A percentile compares a stretch with the other conserved stretches of the same genome.
Conservation (phyloP, 805 yeast species). For the Crinitomyces ghanaensis region DNA sequence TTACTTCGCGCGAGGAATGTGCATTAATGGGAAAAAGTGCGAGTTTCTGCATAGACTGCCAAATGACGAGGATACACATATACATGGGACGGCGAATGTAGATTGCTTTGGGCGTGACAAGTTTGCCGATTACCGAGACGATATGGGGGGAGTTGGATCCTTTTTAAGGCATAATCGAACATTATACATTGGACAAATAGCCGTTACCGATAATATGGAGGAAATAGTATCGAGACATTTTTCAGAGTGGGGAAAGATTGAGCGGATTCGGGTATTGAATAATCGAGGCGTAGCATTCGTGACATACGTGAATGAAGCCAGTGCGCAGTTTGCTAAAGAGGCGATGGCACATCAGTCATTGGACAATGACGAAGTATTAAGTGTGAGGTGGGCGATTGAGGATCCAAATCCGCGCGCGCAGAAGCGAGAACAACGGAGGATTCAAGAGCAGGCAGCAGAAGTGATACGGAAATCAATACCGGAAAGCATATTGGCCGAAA, state of each 20-base stretch:
- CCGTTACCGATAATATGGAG: conserved; percentile 33
- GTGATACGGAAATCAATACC: conserved; percentile 34
- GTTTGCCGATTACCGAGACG: conserved; percentile 71
- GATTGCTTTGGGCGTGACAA: conserved; percentile 94
- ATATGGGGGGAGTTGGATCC: conserved; percentile 90
- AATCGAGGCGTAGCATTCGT: conserved; percentile 68
- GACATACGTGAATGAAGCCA: conserved; percentile 51
- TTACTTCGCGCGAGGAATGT: conserved; percentile 82
- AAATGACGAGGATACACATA: conserved; percentile 38
- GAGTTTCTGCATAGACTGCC: conserved; percentile 74
- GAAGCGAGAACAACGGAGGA: conserved; percentile 34
- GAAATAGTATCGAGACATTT: conserved; percentile 40
- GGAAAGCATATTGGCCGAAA: conserved; percentile 28
- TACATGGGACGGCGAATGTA: conserved; percentile 49
- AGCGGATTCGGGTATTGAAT: conserved; percentile 48
- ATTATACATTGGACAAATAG: conserved; percentile 56
- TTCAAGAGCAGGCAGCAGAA: conserved; percentile 43
- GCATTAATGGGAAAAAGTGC: conserved; percentile 69
- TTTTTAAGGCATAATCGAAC: conserved; percentile 61
- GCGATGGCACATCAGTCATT: conserved; percentile 82
- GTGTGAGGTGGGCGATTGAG: conserved; percentile 79
- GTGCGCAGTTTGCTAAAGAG: conserved; percentile 92
- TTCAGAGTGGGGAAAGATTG: conserved; percentile 66
- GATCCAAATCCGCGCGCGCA: conserved; percentile 70
- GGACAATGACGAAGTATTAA: conserved; percentile 52